Percentiles rank a stretch among this genome's conserved stretches.
Conservation (phyloP, 1,284 basidiomycete species). For the Cryptococcus neoformans region DNA sequence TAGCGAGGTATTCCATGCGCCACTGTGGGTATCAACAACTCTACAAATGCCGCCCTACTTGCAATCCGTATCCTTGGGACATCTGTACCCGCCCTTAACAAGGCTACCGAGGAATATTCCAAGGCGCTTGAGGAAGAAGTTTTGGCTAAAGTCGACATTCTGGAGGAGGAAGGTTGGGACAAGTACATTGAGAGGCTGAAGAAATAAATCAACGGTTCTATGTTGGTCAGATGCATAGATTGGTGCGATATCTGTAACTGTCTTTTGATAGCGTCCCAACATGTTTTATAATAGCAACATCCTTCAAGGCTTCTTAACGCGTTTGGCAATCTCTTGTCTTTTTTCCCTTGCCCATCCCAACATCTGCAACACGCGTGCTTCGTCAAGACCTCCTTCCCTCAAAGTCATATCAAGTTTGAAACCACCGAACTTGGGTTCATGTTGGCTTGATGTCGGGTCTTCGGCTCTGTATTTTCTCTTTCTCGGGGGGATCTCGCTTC, state of each 20-base stretch:
- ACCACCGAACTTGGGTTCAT: conserved; percentile 5
- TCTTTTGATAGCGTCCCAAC: background rate
- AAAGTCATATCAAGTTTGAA: conserved; percentile 14
- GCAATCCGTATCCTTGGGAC: conserved; percentile 84
- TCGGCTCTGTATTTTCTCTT: conserved; percentile 1
- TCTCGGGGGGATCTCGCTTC: background rate
- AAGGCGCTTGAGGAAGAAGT: conserved; percentile 75
- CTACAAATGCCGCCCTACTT: conserved; percentile 88
- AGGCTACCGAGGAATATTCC: conserved; percentile 73
- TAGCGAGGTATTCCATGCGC: conserved; percentile 95
- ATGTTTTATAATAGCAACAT: too few relatives aligned
- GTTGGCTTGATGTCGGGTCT: background rate
- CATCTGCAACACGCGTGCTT: conserved; percentile 4
- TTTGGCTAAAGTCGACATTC: conserved; percentile 70
- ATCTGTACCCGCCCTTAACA: conserved; percentile 64
- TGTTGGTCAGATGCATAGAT: background rate
- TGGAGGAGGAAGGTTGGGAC: conserved; percentile 84
- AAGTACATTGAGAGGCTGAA: conserved; percentile 59
- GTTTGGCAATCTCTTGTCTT: too few relatives aligned
- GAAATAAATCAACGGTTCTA: conserved; percentile 33
- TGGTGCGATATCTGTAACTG: background rate
- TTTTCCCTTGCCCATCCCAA: conserved; percentile 1
- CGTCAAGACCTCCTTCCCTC: conserved; percentile 3
- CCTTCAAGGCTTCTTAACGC: too few relatives aligned
- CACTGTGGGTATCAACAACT: conserved; percentile 96